phyloP scores from a whole-genome alignment of 192 early-diverging fungal genomes.

The Gryganskiella cystojenkinii region DNA sequence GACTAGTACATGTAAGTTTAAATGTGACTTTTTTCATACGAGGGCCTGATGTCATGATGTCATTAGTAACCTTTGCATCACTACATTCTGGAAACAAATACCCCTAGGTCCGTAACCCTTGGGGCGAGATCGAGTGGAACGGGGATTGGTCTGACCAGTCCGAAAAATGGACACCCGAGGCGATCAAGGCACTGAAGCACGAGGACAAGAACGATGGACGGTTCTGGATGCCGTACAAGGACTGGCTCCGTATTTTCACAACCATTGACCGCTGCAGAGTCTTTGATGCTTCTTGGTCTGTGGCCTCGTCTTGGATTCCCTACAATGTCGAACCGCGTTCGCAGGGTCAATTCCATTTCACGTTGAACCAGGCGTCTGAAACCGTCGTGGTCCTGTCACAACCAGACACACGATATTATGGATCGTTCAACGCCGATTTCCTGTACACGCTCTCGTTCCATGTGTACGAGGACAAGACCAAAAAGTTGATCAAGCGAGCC shows the following conservation, averaged over 20 bases:
- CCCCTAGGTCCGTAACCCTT: conserved; percentile 62
- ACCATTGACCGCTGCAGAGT: conserved; percentile 40
- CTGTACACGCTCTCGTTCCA: conserved; percentile 42
- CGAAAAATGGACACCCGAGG: conserved; percentile 51
- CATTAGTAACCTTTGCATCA: too few species aligned
- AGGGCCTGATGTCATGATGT: too few species aligned
- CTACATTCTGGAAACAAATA: too few species aligned
- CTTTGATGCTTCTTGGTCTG: conserved; percentile 48
- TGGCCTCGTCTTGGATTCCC: conserved; percentile 50
- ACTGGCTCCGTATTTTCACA: conserved; percentile 45
- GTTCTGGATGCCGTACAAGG: conserved; percentile 56
- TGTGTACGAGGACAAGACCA: conserved; percentile 21
- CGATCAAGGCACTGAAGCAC: conserved; percentile 31
- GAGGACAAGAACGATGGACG: conserved; percentile 45
- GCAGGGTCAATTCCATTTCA: conserved; percentile 37
- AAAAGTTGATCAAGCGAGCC: conserved; percentile 34
- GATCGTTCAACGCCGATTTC: conserved; percentile 35
- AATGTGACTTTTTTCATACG: too few species aligned
- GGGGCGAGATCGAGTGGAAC: conserved; percentile 63
- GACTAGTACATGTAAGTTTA: conserved; percentile 44
- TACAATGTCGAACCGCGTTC: conserved; percentile 54
- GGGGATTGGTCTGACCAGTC: conserved; percentile 56
- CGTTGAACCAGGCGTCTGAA: conserved; percentile 10
- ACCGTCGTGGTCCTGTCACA: conserved; percentile 47
- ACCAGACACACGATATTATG: conserved; percentile 49